phyloP scores from a whole-genome alignment of 192 early-diverging fungal species.

The Phycomyces nitens region DNA sequence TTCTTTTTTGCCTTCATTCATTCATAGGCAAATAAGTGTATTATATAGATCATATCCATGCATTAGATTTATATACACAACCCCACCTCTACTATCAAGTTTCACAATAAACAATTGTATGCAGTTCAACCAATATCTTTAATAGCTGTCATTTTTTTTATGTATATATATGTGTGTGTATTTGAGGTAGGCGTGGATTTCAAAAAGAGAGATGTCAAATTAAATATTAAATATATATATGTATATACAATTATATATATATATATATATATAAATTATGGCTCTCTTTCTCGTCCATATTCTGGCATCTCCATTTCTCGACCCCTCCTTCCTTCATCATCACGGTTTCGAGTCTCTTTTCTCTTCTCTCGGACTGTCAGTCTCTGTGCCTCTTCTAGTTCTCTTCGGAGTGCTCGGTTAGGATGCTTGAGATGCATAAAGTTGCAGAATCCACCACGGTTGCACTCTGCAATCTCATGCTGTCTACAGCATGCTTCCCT shows the following conservation, averaged over 20 bases:
- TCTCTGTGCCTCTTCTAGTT: constrained; percentile 80
- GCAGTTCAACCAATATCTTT: background rate
- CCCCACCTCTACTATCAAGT: background rate
- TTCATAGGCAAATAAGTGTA: too few species aligned
- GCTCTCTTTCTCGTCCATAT: background rate
- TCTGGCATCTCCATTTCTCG: constrained; percentile 1
- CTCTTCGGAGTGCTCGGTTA: constrained; percentile 68
- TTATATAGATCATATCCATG: too few species aligned
- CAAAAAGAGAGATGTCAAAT: too few species aligned
- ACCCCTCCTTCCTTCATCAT: constrained; percentile 15
- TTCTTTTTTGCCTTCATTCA: too few species aligned
- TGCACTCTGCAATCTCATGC: constrained; percentile 93
- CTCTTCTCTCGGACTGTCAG: constrained; percentile 49
- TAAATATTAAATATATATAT: too few species aligned
- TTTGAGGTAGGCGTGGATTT: too few species aligned
- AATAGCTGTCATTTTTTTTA: too few species aligned
- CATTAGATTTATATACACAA: background rate
- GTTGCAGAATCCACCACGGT: constrained; percentile 95
- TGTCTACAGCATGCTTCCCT: constrained; percentile 97
- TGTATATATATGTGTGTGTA: too few species aligned
- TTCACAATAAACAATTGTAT: background rate
- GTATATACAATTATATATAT: background rate
- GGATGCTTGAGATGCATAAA: constrained; percentile 98
- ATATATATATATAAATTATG: background rate
- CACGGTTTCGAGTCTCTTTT: constrained; percentile 31